Evolutionary conservation across 306 rosid species (phyloP), one percentile per base, ranked within the genome.

Genomic region (Corylus americana): DNA sequence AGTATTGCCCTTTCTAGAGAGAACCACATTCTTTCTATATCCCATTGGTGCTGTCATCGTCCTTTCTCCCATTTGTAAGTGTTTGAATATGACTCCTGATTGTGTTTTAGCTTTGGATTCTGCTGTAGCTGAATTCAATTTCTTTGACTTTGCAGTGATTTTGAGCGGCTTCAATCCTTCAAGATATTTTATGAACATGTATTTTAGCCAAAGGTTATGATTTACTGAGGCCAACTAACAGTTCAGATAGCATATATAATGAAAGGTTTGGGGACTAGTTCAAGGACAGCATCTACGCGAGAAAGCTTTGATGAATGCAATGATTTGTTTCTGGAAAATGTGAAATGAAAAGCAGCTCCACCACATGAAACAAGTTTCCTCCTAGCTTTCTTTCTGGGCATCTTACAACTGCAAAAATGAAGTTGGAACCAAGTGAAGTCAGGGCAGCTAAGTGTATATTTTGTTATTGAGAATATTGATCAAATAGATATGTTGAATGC

Each of bases 91-190:
- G 81, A 71, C 58, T 79, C 71, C 29, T 20, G 54, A 55, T 73
- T 77, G 64, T 85, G 73, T 73, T 74, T 80, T 53, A 55, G 53
- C n/a, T 54, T 22, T 82, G 68, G 55, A 4, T 80, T 49, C 78
- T 76, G n/a, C 68, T 18, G 67, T 55, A 9, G 25, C 84, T 89
- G 67, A 85, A 74, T 64, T 25, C 49, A 78, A 74, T 29, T 6
- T 55, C 77, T 80, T 82, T 67, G 57, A 74, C 25, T 75, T 61
- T 83, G 94, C 97, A 96, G 99, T 93, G 79, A 90, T 93, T 84
- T 87, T 96, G 88, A 91, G 91, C 79, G 99, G 99, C 85, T 96
- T 96, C 96, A 96, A 90, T 85, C 99, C 99, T 47, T 96, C 99
- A 70, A 93, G 96, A 93, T 93, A 96, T 68, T 91, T 93, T 76